phyloP scores from a whole-genome alignment of 257 asterid genomes.

The Ligustrum vulgare region DNA sequence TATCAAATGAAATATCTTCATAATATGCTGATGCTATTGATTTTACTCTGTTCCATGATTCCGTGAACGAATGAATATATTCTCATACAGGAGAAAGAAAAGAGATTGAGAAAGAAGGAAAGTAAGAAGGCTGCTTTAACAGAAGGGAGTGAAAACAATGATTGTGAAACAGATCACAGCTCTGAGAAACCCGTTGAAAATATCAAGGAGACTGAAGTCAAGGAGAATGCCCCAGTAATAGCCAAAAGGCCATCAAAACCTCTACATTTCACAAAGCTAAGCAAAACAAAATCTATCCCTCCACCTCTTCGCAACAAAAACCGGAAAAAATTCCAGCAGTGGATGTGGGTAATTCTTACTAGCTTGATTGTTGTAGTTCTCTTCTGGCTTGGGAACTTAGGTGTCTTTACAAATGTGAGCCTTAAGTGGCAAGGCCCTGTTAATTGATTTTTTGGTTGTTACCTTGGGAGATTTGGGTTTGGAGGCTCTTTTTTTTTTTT shows the following conservation, averaged over 20 bases:
- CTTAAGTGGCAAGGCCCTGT: slow-evolving; percentile 32
- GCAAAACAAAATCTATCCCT: slow-evolving; percentile 63
- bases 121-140: slow-evolving; percentile 44
- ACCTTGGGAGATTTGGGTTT: slow-evolving; percentile 3
- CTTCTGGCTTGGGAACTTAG: slow-evolving; percentile 76
- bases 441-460: not conserved
- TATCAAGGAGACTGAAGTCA: slow-evolving; percentile 44
- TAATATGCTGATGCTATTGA: not conserved
- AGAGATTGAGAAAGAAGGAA: slow-evolving; percentile 85
- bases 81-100: slow-evolving; percentile 72
- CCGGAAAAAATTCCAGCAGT: slow-evolving; percentile 74
- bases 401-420: slow-evolving; percentile 53
- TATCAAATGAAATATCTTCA: not conserved
- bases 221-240: slow-evolving; percentile 31
- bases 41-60: not conserved
- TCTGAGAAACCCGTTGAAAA: slow-evolving; percentile 45
- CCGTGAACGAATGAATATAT: slow-evolving; percentile 19
- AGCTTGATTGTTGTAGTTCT: slow-evolving; percentile 46
- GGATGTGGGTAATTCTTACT: slow-evolving; percentile 66
- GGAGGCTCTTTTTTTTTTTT: slow-evolving; percentile 6
- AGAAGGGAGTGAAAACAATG: slow-evolving; percentile 42
- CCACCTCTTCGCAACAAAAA: slow-evolving; percentile 81
- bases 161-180: slow-evolving; percentile 38
- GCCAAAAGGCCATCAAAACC: slow-evolving; percentile 45
- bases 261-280: slow-evolving; percentile 38